Conservation (phyloP, 2,329 filamentous ascomycete genomes). For the Ceratocystis papillata region DNA sequence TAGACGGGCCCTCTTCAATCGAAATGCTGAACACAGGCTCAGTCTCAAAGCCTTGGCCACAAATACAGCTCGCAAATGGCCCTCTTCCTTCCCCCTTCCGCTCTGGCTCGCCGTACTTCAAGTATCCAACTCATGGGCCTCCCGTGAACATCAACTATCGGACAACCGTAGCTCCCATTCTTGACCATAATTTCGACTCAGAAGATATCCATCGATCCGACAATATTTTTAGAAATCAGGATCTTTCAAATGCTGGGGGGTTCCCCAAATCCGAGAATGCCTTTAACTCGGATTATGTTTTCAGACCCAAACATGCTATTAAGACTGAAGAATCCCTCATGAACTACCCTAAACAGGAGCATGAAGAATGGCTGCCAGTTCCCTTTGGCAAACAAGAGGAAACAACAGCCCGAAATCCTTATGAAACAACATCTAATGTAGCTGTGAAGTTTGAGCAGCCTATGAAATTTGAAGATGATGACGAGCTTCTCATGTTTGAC, state of each 20-base stretch:
- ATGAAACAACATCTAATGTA: too few relatives aligned
- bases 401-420: too few relatives aligned
- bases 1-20: background rate
- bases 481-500: background rate
- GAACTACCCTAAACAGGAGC: too few relatives aligned
- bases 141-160: background rate
- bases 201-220: background rate
- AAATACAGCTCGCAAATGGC: background rate
- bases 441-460: too few relatives aligned
- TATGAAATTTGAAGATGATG: background rate
- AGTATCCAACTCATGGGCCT: background rate
- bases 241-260: too few relatives aligned
- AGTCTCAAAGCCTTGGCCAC: background rate
- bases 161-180: background rate
- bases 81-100: background rate
- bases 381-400: too few relatives aligned
- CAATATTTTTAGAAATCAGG: background rate
- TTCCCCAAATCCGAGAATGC: background rate
- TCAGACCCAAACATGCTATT: background rate
- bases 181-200: background rate
- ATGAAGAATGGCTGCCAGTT: too few relatives aligned
- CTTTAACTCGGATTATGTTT: background rate
- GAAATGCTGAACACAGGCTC: background rate
- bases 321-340: background rate
- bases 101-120: background rate